Conservation (phyloP, 306 rosid genomes). For the Nissolia schottii region DNA sequence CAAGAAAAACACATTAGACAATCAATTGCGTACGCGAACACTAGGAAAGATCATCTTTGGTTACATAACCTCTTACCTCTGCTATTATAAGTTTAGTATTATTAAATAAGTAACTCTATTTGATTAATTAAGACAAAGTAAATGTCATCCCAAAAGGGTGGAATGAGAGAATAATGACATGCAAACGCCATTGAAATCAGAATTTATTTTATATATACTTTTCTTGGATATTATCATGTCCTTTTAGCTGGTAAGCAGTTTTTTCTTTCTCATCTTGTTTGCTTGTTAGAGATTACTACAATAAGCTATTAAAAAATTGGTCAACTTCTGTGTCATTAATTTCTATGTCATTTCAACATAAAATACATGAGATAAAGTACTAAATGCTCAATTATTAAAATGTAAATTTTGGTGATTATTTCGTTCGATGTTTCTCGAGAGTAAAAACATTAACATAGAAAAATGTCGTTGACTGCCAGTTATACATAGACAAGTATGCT, state of each 20-base stretch:
- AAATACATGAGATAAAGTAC: background rate
- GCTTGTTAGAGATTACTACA: background rate
- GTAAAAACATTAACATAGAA: background rate
- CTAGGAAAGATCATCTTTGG: background rate
- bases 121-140: background rate
- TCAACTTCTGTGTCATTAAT: background rate
- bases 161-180: background rate
- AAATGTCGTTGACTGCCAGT: background rate
- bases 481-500: background rate
- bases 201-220: background rate
- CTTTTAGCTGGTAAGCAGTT: background rate
- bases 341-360: background rate
- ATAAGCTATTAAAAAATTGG: background rate
- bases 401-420: background rate
- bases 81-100: background rate
- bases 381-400: background rate
- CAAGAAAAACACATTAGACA: background rate
- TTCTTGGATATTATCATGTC: background rate
- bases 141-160: constrained; percentile 3
- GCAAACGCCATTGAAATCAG: background rate
- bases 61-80: background rate
- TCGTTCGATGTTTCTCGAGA: background rate
- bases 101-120: background rate
- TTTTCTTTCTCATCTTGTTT: background rate
- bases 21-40: background rate